A percentile compares a stretch with the other conserved stretches of the same genome.
These are phyloP conservation scores for Schrenkiella parvula DNA, from an alignment of 345 rosid species.

Conservation along the genomic window DNA sequence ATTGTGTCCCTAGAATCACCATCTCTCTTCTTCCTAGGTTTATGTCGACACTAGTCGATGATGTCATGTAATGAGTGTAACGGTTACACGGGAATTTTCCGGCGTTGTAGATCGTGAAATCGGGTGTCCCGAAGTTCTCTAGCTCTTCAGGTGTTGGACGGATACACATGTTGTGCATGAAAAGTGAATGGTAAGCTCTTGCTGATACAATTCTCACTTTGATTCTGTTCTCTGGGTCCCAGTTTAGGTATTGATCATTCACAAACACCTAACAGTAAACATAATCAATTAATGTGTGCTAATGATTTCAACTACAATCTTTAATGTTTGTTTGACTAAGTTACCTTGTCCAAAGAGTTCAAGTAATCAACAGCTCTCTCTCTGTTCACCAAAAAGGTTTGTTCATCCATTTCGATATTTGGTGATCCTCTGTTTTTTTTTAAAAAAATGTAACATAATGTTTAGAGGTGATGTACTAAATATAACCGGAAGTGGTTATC, in stretches of 20 bases:
- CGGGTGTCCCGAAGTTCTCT: conserved; percentile 94
- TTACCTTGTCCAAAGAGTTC: conserved; percentile 92
- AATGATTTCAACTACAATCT: neutral
- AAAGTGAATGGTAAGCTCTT: conserved; percentile 94
- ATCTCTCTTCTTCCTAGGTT: conserved; percentile 94
- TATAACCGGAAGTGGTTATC: neutral
- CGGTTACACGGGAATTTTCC: conserved; percentile 99
- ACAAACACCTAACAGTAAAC: conserved; percentile 62
- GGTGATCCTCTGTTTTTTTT: conserved; percentile 97
- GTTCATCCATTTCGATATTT: conserved; percentile 97
- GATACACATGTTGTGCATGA: conserved; percentile 99
- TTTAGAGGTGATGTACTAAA: neutral
- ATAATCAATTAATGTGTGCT: neutral
- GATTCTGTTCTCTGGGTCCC: conserved; percentile 82
- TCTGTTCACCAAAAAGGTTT: conserved; percentile 90
- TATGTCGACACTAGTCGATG: conserved; percentile 93
- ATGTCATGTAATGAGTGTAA: conserved; percentile 97
- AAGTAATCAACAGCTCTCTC: conserved; percentile 99
- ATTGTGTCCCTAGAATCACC: conserved; percentile 98
- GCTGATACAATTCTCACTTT: conserved; percentile 97
- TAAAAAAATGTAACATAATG: neutral
- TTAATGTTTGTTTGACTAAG: neutral
- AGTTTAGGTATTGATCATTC: conserved; percentile 91
- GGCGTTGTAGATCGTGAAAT: conserved; percentile 97
- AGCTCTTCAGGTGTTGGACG: conserved; percentile 96